Base-by-base conservation (phyloP, 345 rosid species). In the Orychophragmus violaceus region DNA sequence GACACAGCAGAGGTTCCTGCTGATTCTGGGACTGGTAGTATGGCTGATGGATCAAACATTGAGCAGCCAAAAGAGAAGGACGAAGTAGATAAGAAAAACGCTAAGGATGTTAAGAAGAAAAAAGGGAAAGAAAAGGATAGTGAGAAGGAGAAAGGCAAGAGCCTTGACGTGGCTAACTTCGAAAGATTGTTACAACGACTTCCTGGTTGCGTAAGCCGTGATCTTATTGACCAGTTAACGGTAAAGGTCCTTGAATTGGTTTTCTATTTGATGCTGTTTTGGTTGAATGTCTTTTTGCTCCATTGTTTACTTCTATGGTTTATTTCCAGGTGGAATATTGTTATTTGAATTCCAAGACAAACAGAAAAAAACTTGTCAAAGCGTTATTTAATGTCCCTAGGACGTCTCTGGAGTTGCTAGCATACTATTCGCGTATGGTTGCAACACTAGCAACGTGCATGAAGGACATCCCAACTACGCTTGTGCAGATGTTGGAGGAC, bases 401-500 rank as follows among this genome's bases (percentile, higher is more conserved):
- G 69, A 91, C 99, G 35, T 95, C 99, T 72, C 76, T 95, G 73
- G 98, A 95, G 82, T 83, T 95, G 82, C 83, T 95, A 59, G 85
- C 98, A 37, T 87, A 91, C 77, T 95, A 95, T 76, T 89, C 99
- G 5, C 91, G 98, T 68, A 84, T 95, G 99, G 90, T 89, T 69
- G 91, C 98, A 25, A 91, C 97, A 52, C 74, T 95, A 49, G 86
- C 98, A 76, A 87, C 94, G 28, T 95, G 96, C 72, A 87, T 91
- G 95, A 95, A 89, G 83, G 99, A 91, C 78, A 82, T 91, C 69
- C 82, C 98, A 46, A 68, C 91, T 58, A 87, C 86, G 83, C 91
- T 95, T 59, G 74, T 91, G 64, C 99, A 89, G 78, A 79, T 89
- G 95, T 70, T 95, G 83, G 98, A 95, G 82, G 99, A 95, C 72